Conservation (phyloP, 2,329 filamentous ascomycete genomes). For the Hypoxylon rubiginosum region DNA sequence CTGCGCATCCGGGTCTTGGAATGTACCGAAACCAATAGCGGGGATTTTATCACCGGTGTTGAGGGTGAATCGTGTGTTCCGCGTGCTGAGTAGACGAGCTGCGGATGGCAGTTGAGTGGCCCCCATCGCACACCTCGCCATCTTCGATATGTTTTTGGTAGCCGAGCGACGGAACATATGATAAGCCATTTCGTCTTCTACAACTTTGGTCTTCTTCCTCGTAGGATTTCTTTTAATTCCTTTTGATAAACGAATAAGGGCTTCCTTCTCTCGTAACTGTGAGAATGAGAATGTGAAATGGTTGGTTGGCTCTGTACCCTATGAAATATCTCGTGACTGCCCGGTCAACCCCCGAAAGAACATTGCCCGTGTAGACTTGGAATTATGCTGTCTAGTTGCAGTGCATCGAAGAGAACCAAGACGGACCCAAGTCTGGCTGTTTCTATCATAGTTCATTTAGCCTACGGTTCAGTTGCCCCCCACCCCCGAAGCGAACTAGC, state of each 20-base stretch:
- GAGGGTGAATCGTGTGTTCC: conserved; percentile 7
- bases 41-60: conserved; percentile 48
- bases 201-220: neutral
- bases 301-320: neutral
- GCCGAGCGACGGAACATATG: neutral
- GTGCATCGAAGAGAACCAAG: too few species aligned
- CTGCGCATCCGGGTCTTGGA: conserved; percentile 50
- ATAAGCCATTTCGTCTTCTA: neutral
- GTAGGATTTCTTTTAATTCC: too few species aligned
- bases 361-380: too few species aligned
- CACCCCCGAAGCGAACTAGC: too few species aligned
- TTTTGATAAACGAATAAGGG: too few species aligned
- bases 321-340: neutral
- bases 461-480: too few species aligned
- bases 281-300: too few species aligned
- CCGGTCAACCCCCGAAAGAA: too few species aligned
- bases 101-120: neutral
- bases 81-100: neutral
- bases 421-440: too few species aligned
- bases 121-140: neutral
- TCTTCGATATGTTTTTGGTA: neutral
- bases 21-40: conserved; percentile 51
- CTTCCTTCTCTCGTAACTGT: neutral
- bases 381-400: too few species aligned
- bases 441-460: too few species aligned